Percentiles rank a stretch among this genome's conserved stretches.
These are phyloP conservation scores for Fusarium goolgardi DNA, from an alignment of 2,329 filamentous ascomycete species.

Conservation along the genomic window DNA sequence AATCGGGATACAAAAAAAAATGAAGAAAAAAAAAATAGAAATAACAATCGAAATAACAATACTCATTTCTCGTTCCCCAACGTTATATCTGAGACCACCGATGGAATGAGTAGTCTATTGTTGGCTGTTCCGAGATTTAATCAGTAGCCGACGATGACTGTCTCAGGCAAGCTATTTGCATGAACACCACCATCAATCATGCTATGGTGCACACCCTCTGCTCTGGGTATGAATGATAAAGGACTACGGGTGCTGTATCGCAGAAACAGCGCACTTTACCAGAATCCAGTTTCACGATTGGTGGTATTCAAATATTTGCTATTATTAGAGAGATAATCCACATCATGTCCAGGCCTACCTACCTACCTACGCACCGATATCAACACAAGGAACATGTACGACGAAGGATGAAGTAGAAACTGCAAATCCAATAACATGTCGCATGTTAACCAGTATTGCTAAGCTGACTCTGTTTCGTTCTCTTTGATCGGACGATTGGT, in stretches of 20 bases:
- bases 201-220: background rate
- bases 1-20: background rate
- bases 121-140: background rate
- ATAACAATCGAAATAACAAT: background rate
- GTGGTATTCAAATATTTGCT: background rate
- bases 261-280: background rate
- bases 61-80: background rate
- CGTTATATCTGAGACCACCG: background rate
- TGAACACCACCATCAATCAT: constrained; percentile 1
- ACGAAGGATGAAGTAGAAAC: background rate
- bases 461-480: background rate
- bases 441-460: background rate
- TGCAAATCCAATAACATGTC: background rate
- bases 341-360: background rate
- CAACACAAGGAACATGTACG: background rate
- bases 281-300: background rate
- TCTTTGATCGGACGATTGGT: background rate
- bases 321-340: background rate
- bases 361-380: background rate
- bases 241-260: background rate
- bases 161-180: constrained; percentile 13
- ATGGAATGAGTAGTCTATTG: background rate
- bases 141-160: constrained; percentile 12
- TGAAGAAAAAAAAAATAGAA: too few species aligned
- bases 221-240: background rate